These are phyloP conservation scores for Parasarocladium wereldwijsianum DNA, from an alignment of 2,329 filamentous ascomycete genomes.

Conservation along the genomic window DNA sequence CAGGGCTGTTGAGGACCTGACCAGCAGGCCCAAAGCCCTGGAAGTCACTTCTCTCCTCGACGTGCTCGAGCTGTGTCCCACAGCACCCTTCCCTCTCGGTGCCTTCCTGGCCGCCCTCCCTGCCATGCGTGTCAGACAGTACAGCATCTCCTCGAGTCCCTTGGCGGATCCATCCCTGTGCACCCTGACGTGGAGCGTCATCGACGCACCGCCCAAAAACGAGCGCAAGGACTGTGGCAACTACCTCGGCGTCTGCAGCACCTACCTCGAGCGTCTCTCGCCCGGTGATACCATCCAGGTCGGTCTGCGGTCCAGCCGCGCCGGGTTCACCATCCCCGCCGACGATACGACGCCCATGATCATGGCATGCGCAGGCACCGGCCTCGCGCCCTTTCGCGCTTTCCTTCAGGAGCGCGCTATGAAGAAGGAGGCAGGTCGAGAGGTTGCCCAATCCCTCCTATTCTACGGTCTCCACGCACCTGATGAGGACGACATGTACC, in stretches of 20 bases:
- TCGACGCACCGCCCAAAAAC: slow-evolving; percentile 39
- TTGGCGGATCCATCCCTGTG: slow-evolving; percentile 39
- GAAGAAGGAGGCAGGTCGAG: slow-evolving; percentile 30
- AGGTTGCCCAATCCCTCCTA: slow-evolving; percentile 45
- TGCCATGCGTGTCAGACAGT: slow-evolving; percentile 65
- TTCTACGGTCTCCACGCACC: slow-evolving; percentile 49
- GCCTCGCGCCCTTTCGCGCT: slow-evolving; percentile 47
- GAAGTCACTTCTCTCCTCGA: slow-evolving; percentile 51
- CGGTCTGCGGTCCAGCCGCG: slow-evolving; percentile 22
- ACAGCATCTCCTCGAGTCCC: slow-evolving; percentile 65
- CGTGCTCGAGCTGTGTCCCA: slow-evolving; percentile 48
- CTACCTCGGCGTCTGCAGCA: slow-evolving; percentile 45
- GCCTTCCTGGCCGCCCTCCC: slow-evolving; percentile 59
- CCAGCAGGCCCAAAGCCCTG: slow-evolving; percentile 26
- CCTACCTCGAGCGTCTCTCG: slow-evolving; percentile 38
- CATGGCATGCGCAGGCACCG: slow-evolving; percentile 36
- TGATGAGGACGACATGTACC: slow-evolving; percentile 43
- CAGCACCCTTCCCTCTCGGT: slow-evolving; percentile 45
- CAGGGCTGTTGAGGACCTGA: slow-evolving; percentile 29
- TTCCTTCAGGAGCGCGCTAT: slow-evolving; percentile 48
- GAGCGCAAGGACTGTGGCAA: slow-evolving; percentile 24
- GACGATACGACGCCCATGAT: slow-evolving; percentile 25
- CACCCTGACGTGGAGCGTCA: slow-evolving; percentile 54
- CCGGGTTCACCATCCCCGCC: slow-evolving; percentile 12
- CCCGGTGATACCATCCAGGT: slow-evolving; percentile 31